These are phyloP conservation scores for Ramaria sp. DNA, from an alignment of 768 basidiomycete species.

Conservation along the genomic window DNA sequence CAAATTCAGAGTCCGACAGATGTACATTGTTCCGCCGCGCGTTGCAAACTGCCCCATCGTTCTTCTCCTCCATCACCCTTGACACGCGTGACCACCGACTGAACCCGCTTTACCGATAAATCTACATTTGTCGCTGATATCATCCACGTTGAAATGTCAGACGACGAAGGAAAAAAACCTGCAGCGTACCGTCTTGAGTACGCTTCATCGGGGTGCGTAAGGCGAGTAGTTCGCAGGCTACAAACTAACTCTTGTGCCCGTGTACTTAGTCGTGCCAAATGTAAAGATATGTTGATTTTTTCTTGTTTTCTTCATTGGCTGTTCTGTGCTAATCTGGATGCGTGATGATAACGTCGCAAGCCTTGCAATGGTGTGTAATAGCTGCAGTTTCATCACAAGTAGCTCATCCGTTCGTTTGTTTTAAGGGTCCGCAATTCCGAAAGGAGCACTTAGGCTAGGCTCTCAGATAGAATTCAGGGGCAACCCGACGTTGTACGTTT, in stretches of 20 bases:
- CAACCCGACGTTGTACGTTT: slow-evolving; percentile 50
- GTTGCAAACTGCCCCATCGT: background rate
- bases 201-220: slow-evolving; percentile 33
- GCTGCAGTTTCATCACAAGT: background rate
- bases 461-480: slow-evolving; percentile 66
- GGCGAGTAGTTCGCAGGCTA: background rate
- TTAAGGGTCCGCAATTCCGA: slow-evolving; percentile 58
- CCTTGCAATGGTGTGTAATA: slow-evolving; percentile 51
- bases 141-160: slow-evolving; percentile 21
- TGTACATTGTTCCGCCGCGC: too few relatives aligned
- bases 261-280: slow-evolving; percentile 43
- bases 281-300: slow-evolving; percentile 47
- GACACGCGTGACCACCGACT: too few relatives aligned
- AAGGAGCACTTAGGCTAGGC: slow-evolving; percentile 67
- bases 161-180: slow-evolving; percentile 32
- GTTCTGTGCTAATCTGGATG: slow-evolving; percentile 5
- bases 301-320: background rate
- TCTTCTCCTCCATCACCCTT: background rate
- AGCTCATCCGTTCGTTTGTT: slow-evolving; percentile 2
- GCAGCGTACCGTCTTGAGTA: slow-evolving; percentile 71
- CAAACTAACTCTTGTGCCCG: background rate
- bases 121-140: background rate
- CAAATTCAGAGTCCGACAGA: slow-evolving; percentile 7
- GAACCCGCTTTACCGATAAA: background rate
- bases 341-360: slow-evolving; percentile 48